A percentile compares a stretch with the other conserved stretches of the same genome.
Evolutionary conservation across 1,284 basidiomycete genomes (phyloP).

Genomic region (Papiliotrema fonsecae): DNA sequence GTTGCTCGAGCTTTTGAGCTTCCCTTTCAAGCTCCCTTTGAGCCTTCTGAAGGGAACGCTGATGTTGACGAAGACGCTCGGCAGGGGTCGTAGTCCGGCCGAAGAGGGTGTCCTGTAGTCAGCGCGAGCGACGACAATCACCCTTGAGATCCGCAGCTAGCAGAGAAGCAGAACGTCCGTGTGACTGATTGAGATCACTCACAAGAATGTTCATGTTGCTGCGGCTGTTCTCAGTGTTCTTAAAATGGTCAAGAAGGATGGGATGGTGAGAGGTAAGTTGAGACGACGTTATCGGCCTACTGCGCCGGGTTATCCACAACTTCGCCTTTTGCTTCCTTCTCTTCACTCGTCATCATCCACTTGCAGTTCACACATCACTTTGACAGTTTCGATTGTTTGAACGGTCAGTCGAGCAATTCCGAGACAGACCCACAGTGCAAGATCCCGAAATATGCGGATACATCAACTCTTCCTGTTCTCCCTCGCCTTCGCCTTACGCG

Average conservation of each 20-base stretch:
- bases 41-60: constrained; percentile 90
- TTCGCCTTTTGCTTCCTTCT: no score
- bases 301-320: no score
- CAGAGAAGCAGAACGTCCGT: no score
- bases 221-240: neutral
- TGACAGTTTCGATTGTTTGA: neutral
- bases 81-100: constrained; percentile 91
- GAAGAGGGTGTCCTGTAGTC: constrained; percentile 83
- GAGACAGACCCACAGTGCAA: no score
- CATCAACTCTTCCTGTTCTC: constrained; percentile 10
- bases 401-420: no score
- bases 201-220: constrained; percentile 38
- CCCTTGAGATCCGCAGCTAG: neutral
- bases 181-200: no score
- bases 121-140: neutral
- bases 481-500: constrained; percentile 2
- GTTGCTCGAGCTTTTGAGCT: constrained; percentile 86
- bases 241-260: neutral
- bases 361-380: no score
- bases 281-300: no score
- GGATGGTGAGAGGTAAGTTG: neutral
- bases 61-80: constrained; percentile 92
- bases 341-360: no score
- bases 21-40: constrained; percentile 96
- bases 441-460: constrained; percentile 7